Percentiles rank a stretch among this genome's conserved stretches.
These are phyloP conservation scores for Letharia lupina DNA, from an alignment of 495 filamentous ascomycete species.

Conservation along the genomic window DNA sequence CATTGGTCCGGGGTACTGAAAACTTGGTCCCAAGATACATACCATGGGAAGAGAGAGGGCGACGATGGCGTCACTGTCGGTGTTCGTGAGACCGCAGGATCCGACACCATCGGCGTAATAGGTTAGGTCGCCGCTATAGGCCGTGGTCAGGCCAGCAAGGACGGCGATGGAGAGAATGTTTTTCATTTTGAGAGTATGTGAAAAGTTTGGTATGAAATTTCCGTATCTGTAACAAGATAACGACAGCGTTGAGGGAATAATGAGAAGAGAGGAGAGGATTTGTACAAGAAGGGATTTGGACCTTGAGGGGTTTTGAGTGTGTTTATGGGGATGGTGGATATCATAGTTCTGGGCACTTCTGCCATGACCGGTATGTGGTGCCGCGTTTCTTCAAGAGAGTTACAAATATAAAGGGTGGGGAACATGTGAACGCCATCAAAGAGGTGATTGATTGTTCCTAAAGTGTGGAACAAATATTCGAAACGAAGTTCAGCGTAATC, in stretches of 20 bases:
- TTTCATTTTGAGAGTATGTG: not conserved
- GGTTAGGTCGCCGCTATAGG: slow-evolving; percentile 9
- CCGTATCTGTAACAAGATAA: not conserved
- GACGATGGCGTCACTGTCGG: slow-evolving; percentile 4
- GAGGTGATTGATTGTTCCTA: not conserved
- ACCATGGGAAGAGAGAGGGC: slow-evolving; percentile 10
- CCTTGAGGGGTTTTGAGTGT: not conserved
- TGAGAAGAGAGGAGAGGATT: not conserved
- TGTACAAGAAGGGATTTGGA: not conserved
- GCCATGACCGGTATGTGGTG: not conserved
- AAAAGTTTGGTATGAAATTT: not conserved
- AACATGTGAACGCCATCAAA: not conserved
- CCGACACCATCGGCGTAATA: slow-evolving; percentile 14
- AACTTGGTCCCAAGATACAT: not conserved
- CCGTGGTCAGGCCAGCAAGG: not conserved
- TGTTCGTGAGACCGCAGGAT: slow-evolving; percentile 12
- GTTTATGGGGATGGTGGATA: not conserved
- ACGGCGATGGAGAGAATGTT: not conserved
- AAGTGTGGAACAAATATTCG: not conserved
- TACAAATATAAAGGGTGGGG: not conserved
- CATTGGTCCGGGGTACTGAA: not conserved
- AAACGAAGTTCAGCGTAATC: not conserved
- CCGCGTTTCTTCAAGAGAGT: not conserved
- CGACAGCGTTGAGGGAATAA: not conserved
- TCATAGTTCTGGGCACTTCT: not conserved